Percentiles rank a stretch among this genome's conserved stretches.
These are phyloP conservation scores for Atractiella rhizophila DNA, from an alignment of 768 basidiomycete genomes.

Conservation along the genomic window DNA sequence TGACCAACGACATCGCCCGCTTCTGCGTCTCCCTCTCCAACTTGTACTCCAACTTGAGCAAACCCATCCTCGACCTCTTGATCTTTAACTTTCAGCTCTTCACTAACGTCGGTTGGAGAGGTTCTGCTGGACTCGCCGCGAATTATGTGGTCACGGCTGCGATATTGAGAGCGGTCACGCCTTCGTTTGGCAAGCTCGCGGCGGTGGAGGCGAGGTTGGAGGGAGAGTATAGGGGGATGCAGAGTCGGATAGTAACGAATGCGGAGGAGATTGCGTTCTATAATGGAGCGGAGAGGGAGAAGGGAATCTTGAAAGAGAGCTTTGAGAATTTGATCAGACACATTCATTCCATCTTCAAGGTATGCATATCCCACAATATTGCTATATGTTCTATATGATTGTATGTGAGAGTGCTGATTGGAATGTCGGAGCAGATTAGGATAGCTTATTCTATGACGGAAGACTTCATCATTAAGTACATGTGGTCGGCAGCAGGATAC, in stretches of 20 bases:
- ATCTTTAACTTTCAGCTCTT: conserved; percentile 82
- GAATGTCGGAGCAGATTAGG: conserved; percentile 33
- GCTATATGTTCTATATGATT: too few species aligned
- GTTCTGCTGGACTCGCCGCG: conserved; percentile 47
- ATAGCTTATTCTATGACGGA: conserved; percentile 84
- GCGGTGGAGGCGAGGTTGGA: conserved; percentile 67
- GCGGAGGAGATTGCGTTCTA: conserved; percentile 95
- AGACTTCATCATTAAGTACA: conserved; percentile 86
- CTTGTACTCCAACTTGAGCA: conserved; percentile 77
- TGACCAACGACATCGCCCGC: conserved; percentile 71
- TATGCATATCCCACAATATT: conserved; percentile 16
- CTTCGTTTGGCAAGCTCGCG: conserved; percentile 72
- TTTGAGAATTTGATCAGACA: conserved; percentile 56
- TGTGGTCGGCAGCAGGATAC: conserved; percentile 85
- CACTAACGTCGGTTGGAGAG: conserved; percentile 62
- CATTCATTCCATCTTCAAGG: conserved; percentile 76
- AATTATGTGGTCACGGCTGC: conserved; percentile 71
- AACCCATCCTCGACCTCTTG: conserved; percentile 66
- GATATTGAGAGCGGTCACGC: conserved; percentile 49
- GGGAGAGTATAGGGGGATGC: conserved; percentile 71
- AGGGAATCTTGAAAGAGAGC: conserved; percentile 58
- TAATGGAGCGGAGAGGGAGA: conserved; percentile 59
- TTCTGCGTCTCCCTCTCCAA: conserved; percentile 68
- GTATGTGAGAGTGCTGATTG: background rate
- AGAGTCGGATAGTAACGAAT: conserved; percentile 62